Base-by-base conservation (phyloP, 495 filamentous ascomycete species). In the Penicillium cosmopolitanum region DNA sequence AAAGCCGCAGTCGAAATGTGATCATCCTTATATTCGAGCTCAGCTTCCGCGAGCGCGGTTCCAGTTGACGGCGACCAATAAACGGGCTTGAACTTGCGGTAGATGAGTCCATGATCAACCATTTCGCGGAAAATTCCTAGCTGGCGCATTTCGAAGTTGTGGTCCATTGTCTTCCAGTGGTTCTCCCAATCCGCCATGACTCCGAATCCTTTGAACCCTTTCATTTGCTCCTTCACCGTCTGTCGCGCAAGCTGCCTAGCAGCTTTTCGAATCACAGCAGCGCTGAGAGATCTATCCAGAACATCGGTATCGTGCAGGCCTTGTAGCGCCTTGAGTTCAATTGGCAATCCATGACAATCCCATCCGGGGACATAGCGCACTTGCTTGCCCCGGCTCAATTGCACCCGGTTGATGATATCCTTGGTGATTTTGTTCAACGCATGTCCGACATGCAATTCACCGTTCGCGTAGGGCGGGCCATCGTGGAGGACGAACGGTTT, bases 291-390 rank as follows among this genome's bases (percentile, higher is more conserved):
- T 28, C 66, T 69, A 47, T 61, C 51, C 13, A 16, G 21, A 3
- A 66, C 53, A 2, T 56, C 66, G 8, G 60, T 12, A 8, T 75
- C 58, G 38, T 75, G 78, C 46, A 80, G 73, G 47, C 74, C 73
- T 66, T 90, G 89, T 36, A 98, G 84, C n/a, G 94, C 95, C 73
- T 97, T 97, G 42, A 98, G 79, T 80, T 99, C 95, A 74, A 99
- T 99, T 8, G 95, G 95, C 53, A 99, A 80, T 6, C 95, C 95
- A 78, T 99, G 95, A 66, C 95, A 99, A 73, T 99, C 95, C 96
- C 96, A 99, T 33, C 95, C 96, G 4, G 95, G 95, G 5, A 94
- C 80, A 70, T 94, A 99, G n/a, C 87, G 82, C 34, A 98, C 84
- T 43, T 85, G 79, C 67, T 86, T 87, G 36, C 94, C 94, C 65